Conservation (phyloP, 192 early-diverging fungal species). For the Coemansia umbellata region DNA sequence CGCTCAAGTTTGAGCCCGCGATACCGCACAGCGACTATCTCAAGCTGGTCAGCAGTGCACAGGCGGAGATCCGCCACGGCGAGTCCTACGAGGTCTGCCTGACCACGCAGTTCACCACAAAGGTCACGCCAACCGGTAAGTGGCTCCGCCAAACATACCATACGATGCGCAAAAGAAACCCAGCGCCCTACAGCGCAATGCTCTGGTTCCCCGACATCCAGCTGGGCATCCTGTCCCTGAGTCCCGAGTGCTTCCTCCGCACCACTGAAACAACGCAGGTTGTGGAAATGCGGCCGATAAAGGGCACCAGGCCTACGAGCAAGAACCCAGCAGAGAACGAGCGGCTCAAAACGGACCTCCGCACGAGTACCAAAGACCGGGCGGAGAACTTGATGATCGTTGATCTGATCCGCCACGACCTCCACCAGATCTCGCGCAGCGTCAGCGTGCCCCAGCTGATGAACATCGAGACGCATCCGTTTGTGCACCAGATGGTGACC, state of each 20-base stretch:
- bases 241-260: constrained; percentile 80
- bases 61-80: constrained; percentile 67
- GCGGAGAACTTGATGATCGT: constrained; percentile 99
- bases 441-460: constrained; percentile 83
- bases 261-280: constrained; percentile 25
- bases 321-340: too few relatives aligned
- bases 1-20: constrained; percentile 8
- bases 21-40: constrained; percentile 49
- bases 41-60: constrained; percentile 47
- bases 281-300: constrained; percentile 95
- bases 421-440: constrained; percentile 66
- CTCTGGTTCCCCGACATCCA: constrained; percentile 51
- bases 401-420: constrained; percentile 91
- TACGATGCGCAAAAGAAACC: constrained; percentile 66
- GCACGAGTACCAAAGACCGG: constrained; percentile 78
- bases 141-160: constrained; percentile 5
- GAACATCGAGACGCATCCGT: constrained; percentile 83
- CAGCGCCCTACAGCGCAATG: constrained; percentile 84
- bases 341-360: constrained; percentile 42
- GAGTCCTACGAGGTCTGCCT: constrained; percentile 96
- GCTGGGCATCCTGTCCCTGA: constrained; percentile 54
- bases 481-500: constrained; percentile 89
- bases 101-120: constrained; percentile 70
- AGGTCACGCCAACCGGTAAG: background rate
- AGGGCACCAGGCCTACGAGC: too few relatives aligned